phyloP scores from a whole-genome alignment of 192 early-diverging fungal species.

The Linnemannia elongata region DNA sequence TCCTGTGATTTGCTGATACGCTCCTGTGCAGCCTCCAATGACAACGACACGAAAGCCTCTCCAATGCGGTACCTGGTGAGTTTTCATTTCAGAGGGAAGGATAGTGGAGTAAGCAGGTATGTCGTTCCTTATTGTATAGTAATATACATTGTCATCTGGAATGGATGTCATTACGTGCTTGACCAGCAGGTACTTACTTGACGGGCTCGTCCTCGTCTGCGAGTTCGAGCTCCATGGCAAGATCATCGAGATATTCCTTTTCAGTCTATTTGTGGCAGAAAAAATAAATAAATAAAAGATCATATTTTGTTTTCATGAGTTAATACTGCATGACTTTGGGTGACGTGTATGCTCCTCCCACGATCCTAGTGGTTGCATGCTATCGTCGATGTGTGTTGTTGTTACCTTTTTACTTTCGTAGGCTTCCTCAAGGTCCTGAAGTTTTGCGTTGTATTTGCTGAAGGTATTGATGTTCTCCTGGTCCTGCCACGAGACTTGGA shows the following conservation, averaged over 20 bases:
- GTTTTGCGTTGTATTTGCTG: constrained; percentile 83
- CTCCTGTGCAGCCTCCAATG: constrained; percentile 80
- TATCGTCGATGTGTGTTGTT: not conserved
- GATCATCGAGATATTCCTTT: constrained; percentile 94
- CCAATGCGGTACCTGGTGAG: constrained; percentile 82
- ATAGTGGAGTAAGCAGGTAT: too few relatives aligned
- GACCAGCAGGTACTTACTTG: constrained; percentile 58
- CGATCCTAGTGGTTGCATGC: not conserved
- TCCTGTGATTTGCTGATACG: constrained; percentile 77
- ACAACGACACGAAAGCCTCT: constrained; percentile 86
- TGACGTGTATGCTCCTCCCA: too few relatives aligned
- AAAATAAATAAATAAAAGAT: not conserved
- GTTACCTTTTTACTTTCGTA: constrained; percentile 86
- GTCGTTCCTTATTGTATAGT: too few relatives aligned
- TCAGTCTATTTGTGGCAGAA: constrained; percentile 67
- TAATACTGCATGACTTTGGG: too few relatives aligned
- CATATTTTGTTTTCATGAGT: not conserved
- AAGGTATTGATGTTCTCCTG: constrained; percentile 97
- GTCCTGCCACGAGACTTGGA: constrained; percentile 97
- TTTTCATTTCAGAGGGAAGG: too few relatives aligned
- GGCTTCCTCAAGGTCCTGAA: constrained; percentile 82
- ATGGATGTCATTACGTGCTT: not conserved
- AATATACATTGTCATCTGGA: not conserved
- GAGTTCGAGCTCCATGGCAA: constrained; percentile 92
- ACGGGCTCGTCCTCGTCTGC: constrained; percentile 92